These are phyloP conservation scores for Aegilops longissima DNA, from an alignment of 176 grass and related monocot genomes.

Conservation along the genomic window DNA sequence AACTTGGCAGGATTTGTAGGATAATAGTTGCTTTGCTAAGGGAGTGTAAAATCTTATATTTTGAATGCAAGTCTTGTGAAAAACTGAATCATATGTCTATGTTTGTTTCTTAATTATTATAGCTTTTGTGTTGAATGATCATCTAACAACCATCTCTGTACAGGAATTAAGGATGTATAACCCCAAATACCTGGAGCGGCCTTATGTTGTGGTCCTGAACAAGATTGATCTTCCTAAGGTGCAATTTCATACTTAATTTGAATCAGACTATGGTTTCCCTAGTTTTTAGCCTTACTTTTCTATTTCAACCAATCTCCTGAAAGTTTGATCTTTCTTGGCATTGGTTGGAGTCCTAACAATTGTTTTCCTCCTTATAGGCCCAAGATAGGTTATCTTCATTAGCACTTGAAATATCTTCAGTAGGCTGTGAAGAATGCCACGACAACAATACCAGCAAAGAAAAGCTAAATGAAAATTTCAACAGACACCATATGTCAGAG, in stretches of 20 bases:
- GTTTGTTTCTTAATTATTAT: constrained; percentile 26
- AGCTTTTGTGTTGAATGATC: neutral
- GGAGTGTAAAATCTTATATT: constrained; percentile 4
- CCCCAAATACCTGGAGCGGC: constrained; percentile 77
- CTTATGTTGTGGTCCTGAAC: constrained; percentile 91
- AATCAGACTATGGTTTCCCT: constrained; percentile 7
- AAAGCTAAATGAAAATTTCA: constrained; percentile 9
- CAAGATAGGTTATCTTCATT: constrained; percentile 64
- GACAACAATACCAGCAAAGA: constrained; percentile 34
- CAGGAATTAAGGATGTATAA: constrained; percentile 99
- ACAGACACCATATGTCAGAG: constrained; percentile 24
- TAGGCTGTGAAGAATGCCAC: constrained; percentile 59
- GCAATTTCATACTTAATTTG: constrained; percentile 8
- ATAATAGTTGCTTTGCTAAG: constrained; percentile 10
- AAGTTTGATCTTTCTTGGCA: neutral
- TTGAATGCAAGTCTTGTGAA: neutral
- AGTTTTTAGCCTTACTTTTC: neutral
- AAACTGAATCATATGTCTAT: neutral
- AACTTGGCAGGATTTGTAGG: neutral
- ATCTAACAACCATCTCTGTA: constrained; percentile 21
- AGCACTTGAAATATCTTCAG: constrained; percentile 65
- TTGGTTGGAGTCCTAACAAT: neutral
- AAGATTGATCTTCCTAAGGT: constrained; percentile 98
- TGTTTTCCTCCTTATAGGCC: constrained; percentile 41
- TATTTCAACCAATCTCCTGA: neutral